phyloP scores from a whole-genome alignment of 2,329 filamentous ascomycete species.

The Cercospora nicotianae region DNA sequence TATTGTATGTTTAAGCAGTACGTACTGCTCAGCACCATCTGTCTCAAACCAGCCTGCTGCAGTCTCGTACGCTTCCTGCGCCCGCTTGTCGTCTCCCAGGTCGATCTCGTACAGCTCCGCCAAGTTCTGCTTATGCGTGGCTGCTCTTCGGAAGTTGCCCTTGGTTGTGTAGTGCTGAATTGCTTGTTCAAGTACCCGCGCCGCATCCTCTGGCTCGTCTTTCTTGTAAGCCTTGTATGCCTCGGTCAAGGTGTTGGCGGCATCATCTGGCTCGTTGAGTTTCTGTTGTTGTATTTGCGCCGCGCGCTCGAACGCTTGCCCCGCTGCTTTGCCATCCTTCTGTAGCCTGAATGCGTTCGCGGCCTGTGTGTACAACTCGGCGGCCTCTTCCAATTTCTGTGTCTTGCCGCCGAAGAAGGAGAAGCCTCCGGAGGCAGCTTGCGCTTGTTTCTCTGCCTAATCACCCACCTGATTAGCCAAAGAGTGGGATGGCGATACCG shows the following conservation, averaged over 20 bases:
- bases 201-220: constrained; percentile 78
- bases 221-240: constrained; percentile 95
- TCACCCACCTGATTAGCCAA: not conserved
- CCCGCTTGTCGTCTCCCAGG: constrained; percentile 72
- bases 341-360: constrained; percentile 90
- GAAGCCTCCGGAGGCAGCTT: constrained; percentile 76
- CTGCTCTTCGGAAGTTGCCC: constrained; percentile 88
- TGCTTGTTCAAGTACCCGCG: constrained; percentile 73
- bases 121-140: constrained; percentile 84
- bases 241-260: constrained; percentile 82
- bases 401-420: constrained; percentile 82
- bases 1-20: constrained; percentile 26
- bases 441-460: constrained; percentile 82
- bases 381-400: constrained; percentile 88
- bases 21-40: constrained; percentile 79
- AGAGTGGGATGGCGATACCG: constrained; percentile 11
- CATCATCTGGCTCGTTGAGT: constrained; percentile 88
- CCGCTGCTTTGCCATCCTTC: constrained; percentile 81
- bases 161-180: constrained; percentile 84
- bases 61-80: constrained; percentile 78
- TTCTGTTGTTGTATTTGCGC: constrained; percentile 77
- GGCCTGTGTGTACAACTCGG: constrained; percentile 82
- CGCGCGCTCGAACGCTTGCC: constrained; percentile 78
- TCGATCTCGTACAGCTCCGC: constrained; percentile 85
- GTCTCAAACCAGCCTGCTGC: constrained; percentile 87